Base-by-base conservation (phyloP, 148 eudicot genomes). In the Amaranthus hypochondriacus region DNA sequence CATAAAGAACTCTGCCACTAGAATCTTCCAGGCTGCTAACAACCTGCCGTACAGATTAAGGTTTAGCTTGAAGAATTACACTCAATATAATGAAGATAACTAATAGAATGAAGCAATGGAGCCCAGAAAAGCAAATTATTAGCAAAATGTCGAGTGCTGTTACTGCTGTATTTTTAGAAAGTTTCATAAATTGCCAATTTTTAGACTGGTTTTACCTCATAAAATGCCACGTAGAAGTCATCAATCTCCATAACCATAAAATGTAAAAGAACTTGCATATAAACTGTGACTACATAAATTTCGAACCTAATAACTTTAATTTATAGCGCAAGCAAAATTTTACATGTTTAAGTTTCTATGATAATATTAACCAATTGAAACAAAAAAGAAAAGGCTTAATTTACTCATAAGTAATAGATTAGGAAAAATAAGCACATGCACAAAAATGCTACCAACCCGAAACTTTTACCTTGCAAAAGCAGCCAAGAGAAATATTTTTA, bases 1-100 rank as follows among this genome's bases (percentile, higher is more conserved):
- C 97, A 65, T 82, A 87, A 47, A 92, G 75, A 79, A 89, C 84
- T 83, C 87, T 90, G 68, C 94, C 97, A 75, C 84, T 87, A 53
- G 87, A 82, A 85, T 87, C 92, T 72, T 85, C 90, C 6, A 78
- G 75, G 77, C 71, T 71, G 57, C 84, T 79, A 72, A 83, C 85
- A 56, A 92, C 90, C 99, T 96, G 83, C 43, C 76, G 69, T 48
- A 9, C 6, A 61, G 54, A 15, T 61, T 67, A 53, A 12, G 15
- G 3, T 60, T 62, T 57, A 75, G 28, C 8, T 72, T 53, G 56
- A 14, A 6, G 59, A 76, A 68, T 39, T 15, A 61, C 54, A 53
- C 7, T 53, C 21, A 54, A 56, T 18, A 9, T 28, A 49, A 72
- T 39, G 21, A 61, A 59, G 53, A 50, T 28, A 65, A 52, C 9